Conservation (phyloP, 2,329 filamentous ascomycete genomes). For the Trichoderma endophyticum region DNA sequence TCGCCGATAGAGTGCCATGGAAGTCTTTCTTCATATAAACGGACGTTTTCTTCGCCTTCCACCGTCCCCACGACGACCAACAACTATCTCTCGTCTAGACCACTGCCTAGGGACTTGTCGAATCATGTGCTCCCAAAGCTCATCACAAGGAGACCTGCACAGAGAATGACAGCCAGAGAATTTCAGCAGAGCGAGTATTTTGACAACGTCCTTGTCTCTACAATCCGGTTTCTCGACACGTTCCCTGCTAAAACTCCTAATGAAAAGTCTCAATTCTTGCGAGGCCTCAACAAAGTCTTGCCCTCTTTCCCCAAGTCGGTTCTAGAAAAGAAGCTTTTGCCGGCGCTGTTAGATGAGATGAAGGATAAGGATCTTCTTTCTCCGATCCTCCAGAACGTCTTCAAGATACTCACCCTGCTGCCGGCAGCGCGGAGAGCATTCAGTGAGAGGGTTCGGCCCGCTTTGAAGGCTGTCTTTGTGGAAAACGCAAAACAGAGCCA, state of each 20-base stretch:
- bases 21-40: slow-evolving; percentile 80
- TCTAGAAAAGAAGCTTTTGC: slow-evolving; percentile 90
- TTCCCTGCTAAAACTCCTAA: slow-evolving; percentile 87
- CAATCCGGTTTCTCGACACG: slow-evolving; percentile 88
- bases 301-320: slow-evolving; percentile 91
- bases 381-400: slow-evolving; percentile 84
- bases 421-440: slow-evolving; percentile 77
- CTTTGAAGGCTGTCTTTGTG: slow-evolving; percentile 78
- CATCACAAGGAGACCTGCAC: slow-evolving; percentile 81
- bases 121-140: slow-evolving; percentile 76
- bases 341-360: slow-evolving; percentile 84
- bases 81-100: slow-evolving; percentile 76
- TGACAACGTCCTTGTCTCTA: slow-evolving; percentile 93
- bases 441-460: slow-evolving; percentile 80
- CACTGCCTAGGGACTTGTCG: slow-evolving; percentile 75
- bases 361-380: slow-evolving; percentile 88
- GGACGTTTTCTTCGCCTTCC: slow-evolving; percentile 74
- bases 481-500: slow-evolving; percentile 52
- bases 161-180: slow-evolving; percentile 81
- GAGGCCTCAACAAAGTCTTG: slow-evolving; percentile 80
- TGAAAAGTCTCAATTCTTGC: slow-evolving; percentile 89
- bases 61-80: slow-evolving; percentile 76
- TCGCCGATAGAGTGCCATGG: slow-evolving; percentile 82
- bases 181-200: slow-evolving; percentile 97
- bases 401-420: slow-evolving; percentile 79